phyloP scores from a whole-genome alignment of 2,329 filamentous ascomycete species.

The Clonostachys solani region DNA sequence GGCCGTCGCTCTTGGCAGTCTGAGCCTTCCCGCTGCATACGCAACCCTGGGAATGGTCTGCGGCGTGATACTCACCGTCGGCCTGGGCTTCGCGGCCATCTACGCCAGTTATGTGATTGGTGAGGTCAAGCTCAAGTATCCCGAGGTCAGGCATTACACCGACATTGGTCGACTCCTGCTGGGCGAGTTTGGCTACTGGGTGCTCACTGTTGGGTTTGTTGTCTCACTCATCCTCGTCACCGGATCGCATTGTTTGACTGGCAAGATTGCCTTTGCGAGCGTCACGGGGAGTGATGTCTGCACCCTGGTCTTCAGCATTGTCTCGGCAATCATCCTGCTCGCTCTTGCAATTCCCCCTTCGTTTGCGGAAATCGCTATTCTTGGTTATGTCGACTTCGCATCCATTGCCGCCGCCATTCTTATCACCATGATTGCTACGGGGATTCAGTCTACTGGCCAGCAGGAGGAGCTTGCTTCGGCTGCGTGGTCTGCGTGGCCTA shows the following conservation, averaged over 20 bases:
- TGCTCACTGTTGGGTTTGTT: slow-evolving; percentile 57
- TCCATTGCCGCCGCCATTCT: slow-evolving; percentile 61
- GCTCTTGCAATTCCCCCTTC: slow-evolving; percentile 40
- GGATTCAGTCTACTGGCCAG: slow-evolving; percentile 30
- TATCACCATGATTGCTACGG: slow-evolving; percentile 63
- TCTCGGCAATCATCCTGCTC: slow-evolving; percentile 40
- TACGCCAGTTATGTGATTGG: slow-evolving; percentile 43
- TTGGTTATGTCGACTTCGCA: slow-evolving; percentile 51
- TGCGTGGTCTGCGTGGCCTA: slow-evolving; percentile 40
- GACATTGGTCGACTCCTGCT: slow-evolving; percentile 61
- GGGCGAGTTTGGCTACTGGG: slow-evolving; percentile 55
- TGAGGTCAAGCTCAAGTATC: slow-evolving; percentile 43
- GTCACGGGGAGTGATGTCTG: slow-evolving; percentile 52
- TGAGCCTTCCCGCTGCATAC: slow-evolving; percentile 47
- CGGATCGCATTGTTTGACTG: slow-evolving; percentile 68
- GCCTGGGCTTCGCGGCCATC: slow-evolving; percentile 39
- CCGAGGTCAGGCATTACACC: slow-evolving; percentile 60
- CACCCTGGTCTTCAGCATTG: slow-evolving; percentile 38
- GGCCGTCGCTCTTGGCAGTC: slow-evolving; percentile 48
- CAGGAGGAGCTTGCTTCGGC: slow-evolving; percentile 22
- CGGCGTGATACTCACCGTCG: slow-evolving; percentile 35
- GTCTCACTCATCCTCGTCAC: slow-evolving; percentile 66
- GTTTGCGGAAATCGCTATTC: slow-evolving; percentile 42
- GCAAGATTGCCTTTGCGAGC: slow-evolving; percentile 64
- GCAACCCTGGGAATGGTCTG: slow-evolving; percentile 49